Evolutionary conservation across 2,329 filamentous ascomycete species (phyloP).

Genomic region (Fusarium sp.): DNA sequence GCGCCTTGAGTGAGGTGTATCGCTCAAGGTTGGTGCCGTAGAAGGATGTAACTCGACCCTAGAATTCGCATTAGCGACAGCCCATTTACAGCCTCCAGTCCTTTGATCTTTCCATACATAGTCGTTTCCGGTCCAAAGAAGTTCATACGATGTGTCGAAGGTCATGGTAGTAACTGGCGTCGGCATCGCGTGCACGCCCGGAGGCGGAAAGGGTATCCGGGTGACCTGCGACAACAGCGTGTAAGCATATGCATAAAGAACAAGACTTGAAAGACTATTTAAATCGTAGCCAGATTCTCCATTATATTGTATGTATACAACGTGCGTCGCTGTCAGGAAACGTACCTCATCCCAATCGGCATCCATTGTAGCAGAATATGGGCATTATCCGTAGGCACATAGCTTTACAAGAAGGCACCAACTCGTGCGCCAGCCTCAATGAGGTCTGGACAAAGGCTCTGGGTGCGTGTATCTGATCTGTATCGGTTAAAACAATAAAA

Average conservation of each 20-base stretch:
- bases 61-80: constrained; percentile 40
- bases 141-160: constrained; percentile 89
- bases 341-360: constrained; percentile 75
- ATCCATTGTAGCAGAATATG: constrained; percentile 65
- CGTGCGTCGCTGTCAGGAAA: constrained; percentile 20
- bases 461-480: not conserved
- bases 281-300: not conserved
- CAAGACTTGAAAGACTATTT: not conserved
- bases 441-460: constrained; percentile 10
- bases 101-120: constrained; percentile 68
- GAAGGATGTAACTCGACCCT: constrained; percentile 92
- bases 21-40: constrained; percentile 84
- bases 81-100: not conserved
- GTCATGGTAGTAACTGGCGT: constrained; percentile 82
- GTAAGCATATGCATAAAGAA: constrained; percentile 16
- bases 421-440: constrained; percentile 16
- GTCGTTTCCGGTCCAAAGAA: constrained; percentile 93
- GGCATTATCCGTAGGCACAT: constrained; percentile 53
- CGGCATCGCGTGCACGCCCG: constrained; percentile 75
- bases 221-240: constrained; percentile 67
- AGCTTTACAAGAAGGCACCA: constrained; percentile 36
- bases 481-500: not conserved
- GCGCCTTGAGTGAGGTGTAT: constrained; percentile 91
- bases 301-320: not conserved
- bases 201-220: constrained; percentile 83